Base-by-base conservation (phyloP, 768 basidiomycete species). In the Lactifluus rugatus region DNA sequence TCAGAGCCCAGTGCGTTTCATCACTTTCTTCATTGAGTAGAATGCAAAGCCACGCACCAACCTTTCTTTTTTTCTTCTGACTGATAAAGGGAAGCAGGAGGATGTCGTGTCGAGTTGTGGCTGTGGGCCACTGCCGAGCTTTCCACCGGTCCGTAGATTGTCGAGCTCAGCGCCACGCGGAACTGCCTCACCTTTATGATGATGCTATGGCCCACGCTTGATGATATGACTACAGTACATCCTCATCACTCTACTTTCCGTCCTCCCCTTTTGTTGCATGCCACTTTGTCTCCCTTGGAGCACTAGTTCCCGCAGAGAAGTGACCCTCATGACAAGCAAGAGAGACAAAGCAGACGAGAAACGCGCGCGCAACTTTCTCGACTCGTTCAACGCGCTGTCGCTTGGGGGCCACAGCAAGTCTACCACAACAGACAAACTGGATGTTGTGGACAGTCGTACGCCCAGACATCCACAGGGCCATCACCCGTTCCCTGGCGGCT, bases 1-100 rank as follows among this genome's bases (percentile, higher is more conserved):
- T 81, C 79, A 80, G 79, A 81, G 81, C 79, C 79, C 81, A 81
- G 79, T 81, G 79, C 81, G 73, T 73, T 78, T 81, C 79, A 75
- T 81, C 80, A 61, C 45, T 11, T 11, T 31, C 8, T 39, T 9
- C 7, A 34, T 8, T 11, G 11, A 16, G 21, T 14, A 16, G 32
- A n/a, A 25, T 23, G 8, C 11, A 26, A 45, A 50, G 13, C 39
- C 39, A 57, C 55, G 47, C 47, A 53, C 57, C 36, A 5, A 28
- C n/a, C n/a, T n/a, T n/a, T n/a, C n/a, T 48, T 1, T 37, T 48
- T 48, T 49, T 60, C 28, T 60, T 5, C 37, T 32, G 44, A 52
- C 14, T n/a, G 28, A 23, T 3, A 5, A 17, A 21, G 21, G 36
- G 26, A 21, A 41, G 31, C 23, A 21, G 10, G n/a, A n/a, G 17